These are phyloP conservation scores for Grifola frondosa DNA, from an alignment of 1,284 basidiomycete genomes.

Conservation along the genomic window DNA sequence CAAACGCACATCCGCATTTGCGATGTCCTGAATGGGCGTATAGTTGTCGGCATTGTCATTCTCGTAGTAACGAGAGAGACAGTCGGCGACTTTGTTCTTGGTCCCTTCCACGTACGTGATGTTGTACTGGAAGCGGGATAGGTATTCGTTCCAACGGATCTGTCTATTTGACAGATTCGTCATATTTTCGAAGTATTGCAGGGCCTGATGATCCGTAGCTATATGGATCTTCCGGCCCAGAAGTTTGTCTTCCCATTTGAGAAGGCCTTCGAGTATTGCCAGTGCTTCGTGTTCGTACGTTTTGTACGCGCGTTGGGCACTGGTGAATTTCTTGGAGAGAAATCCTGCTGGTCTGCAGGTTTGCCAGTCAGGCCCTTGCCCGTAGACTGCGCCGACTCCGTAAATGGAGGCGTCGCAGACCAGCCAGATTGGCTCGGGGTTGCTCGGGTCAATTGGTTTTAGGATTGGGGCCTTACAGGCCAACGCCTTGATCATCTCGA, in stretches of 20 bases:
- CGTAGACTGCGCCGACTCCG: slow-evolving; percentile 39
- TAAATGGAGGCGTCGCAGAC: slow-evolving; percentile 41
- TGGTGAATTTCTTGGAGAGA: slow-evolving; percentile 40
- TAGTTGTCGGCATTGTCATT: slow-evolving; percentile 24
- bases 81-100: slow-evolving; percentile 36
- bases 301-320: slow-evolving; percentile 37
- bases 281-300: slow-evolving; percentile 39
- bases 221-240: slow-evolving; percentile 30
- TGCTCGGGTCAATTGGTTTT: slow-evolving; percentile 31
- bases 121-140: slow-evolving; percentile 33
- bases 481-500: slow-evolving; percentile 35
- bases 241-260: slow-evolving; percentile 39
- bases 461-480: slow-evolving; percentile 33
- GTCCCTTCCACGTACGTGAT: slow-evolving; percentile 35
- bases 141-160: slow-evolving; percentile 35
- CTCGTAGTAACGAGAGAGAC: slow-evolving; percentile 34
- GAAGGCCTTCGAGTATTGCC: slow-evolving; percentile 36
- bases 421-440: slow-evolving; percentile 39
- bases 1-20: slow-evolving; percentile 26
- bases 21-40: slow-evolving; percentile 26
- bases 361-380: slow-evolving; percentile 39
- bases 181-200: slow-evolving; percentile 35
- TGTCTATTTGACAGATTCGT: slow-evolving; percentile 22
- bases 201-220: slow-evolving; percentile 38
- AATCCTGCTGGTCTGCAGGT: slow-evolving; percentile 38